Conservation (phyloP, 768 basidiomycete species). For the Terana coerulea region DNA sequence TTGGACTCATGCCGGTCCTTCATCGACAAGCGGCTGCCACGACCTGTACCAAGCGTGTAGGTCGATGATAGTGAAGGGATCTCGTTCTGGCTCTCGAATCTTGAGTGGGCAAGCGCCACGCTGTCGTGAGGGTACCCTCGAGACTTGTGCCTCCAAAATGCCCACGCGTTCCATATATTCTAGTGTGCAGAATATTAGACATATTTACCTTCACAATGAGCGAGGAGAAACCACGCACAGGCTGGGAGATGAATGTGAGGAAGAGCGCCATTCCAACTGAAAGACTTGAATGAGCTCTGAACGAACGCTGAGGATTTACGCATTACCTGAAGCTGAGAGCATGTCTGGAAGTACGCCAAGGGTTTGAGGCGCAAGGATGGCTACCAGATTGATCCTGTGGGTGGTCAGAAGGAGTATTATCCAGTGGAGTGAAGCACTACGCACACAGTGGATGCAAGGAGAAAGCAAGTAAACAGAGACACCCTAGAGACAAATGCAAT, state of each 20-base stretch:
- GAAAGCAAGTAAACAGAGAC: conserved; percentile 20
- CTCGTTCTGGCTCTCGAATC: background rate
- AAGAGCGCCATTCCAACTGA: conserved; percentile 24
- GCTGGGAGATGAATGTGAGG: conserved; percentile 23
- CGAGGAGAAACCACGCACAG: conserved; percentile 15
- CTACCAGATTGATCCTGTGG: conserved; percentile 6
- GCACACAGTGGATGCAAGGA: conserved; percentile 21
- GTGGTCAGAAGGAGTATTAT: background rate
- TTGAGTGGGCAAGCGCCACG: background rate
- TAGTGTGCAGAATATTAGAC: too few species aligned
- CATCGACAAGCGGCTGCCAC: conserved; percentile 3
- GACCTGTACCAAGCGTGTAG: background rate
- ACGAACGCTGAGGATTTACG: too few species aligned
- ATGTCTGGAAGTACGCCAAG: conserved; percentile 22
- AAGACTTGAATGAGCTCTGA: background rate
- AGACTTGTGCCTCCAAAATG: conserved; percentile 9
- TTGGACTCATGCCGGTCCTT: conserved; percentile 13
- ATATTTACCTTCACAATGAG: too few species aligned
- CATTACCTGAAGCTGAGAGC: conserved; percentile 23
- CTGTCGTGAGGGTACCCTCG: background rate
- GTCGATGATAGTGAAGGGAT: background rate
- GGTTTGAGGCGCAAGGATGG: conserved; percentile 11
- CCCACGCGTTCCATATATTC: conserved; percentile 23
- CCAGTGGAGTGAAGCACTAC: conserved; percentile 1
- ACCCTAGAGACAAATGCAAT: conserved; percentile 21